A percentile compares a stretch with the other conserved stretches of the same genome.
These are phyloP conservation scores for Dendrobium chrysotoxum DNA, from an alignment of 106 monocot genomes.

Conservation along the genomic window DNA sequence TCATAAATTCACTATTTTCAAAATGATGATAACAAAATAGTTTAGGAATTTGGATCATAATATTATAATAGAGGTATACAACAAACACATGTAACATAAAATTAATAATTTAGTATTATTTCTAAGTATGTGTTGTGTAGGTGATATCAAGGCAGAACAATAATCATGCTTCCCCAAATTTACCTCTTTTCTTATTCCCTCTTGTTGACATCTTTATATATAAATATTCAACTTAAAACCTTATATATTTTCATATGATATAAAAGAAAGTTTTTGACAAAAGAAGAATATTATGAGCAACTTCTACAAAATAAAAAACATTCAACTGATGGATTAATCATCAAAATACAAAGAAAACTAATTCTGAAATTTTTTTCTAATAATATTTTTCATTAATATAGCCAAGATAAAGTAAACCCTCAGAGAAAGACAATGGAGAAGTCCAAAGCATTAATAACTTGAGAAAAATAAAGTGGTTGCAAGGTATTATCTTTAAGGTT, in stretches of 20 bases:
- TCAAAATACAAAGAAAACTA: neutral
- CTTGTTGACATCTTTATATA: neutral
- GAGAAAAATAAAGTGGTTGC: neutral
- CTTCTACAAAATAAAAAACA: neutral
- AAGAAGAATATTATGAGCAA: neutral
- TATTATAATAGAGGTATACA: neutral
- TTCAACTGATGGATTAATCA: neutral
- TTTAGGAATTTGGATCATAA: neutral
- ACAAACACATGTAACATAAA: neutral
- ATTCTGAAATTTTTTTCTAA: neutral
- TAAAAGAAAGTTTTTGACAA: neutral
- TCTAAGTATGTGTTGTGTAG: neutral
- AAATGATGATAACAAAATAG: neutral
- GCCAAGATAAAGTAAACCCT: no score
- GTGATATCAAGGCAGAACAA: neutral
- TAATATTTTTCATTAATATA: neutral
- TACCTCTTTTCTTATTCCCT: neutral
- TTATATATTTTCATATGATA: neutral
- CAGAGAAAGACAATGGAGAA: neutral
- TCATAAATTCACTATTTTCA: neutral
- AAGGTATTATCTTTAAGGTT: slow-evolving; percentile 65
- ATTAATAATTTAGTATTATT: neutral
- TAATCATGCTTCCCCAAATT: neutral
- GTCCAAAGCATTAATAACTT: neutral
- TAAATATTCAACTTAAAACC: neutral